Evolutionary conservation across 177 flowering plant genomes (phyloP), one percentile per base, ranked within the genome.

Genomic region (Vitis hybrid): DNA sequence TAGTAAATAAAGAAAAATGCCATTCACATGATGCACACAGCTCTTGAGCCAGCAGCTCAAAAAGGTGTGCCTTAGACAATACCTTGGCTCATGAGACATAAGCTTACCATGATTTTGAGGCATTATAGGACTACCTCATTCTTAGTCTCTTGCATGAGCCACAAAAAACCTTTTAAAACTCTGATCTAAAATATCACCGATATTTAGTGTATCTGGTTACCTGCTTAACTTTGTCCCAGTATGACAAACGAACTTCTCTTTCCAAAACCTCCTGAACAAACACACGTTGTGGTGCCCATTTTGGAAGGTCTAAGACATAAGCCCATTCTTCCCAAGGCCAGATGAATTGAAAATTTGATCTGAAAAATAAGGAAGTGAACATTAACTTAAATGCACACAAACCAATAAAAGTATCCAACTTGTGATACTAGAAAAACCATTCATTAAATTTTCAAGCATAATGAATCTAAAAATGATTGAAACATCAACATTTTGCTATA

Each of bases 281-380:
- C 8, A 96, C 92, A 52, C 98, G 83, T 70, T 96, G 95, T 10
- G 99, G 98, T 3, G 95, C 94, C 99, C 99, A 96, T 77, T 85
- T 92, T 62, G 99, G 98, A 49, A 94, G 97, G 74, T 88, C 95
- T 71, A 92, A 76, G 51, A 93, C 98, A 82, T 82, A 83, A 56
- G 94, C 88, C 99, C 99, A 96, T 74, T 96, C 98, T 74, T 94
- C 97, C 99, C 99, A 96, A 50, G 92, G 99, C 99, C 99, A 96
- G 75, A 94, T 85, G 70, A 92, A 96, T 68, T 94, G 97, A 71
- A 96, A 96, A 75, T 96, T 96, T 75, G 99, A 91, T 69, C 99
- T 96, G 88, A 56, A 81, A 72, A 64, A 65, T 67, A 51, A 75
- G 51, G 62, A 70, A 51, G 18, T 1, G 40, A 35, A 6, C 54